A percentile compares a stretch with the other conserved stretches of the same genome.
Conservation (phyloP, 2,329 filamentous ascomycete genomes). For the Aspergillus sp. region DNA sequence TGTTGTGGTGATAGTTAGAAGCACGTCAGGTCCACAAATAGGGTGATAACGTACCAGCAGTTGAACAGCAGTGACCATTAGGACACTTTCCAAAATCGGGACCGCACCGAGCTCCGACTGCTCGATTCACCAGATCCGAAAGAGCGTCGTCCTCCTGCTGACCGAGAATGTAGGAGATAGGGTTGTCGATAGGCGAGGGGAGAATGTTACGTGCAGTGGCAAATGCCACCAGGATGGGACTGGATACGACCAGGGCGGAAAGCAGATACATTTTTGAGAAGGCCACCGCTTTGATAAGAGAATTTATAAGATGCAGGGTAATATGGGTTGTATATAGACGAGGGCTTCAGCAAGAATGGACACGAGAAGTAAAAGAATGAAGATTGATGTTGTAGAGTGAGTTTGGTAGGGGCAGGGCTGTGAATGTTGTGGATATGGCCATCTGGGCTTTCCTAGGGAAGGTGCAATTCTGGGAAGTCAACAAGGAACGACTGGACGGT, state of each 20-base stretch:
- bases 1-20: conserved; percentile 11
- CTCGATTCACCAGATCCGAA: conserved; percentile 14
- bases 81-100: conserved; percentile 34
- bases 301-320: conserved; percentile 4
- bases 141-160: not conserved
- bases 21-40: not conserved
- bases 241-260: conserved; percentile 11
- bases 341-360: not conserved
- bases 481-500: not conserved
- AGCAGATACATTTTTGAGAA: conserved; percentile 23
- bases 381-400: not conserved
- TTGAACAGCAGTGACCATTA: conserved; percentile 39
- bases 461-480: not conserved
- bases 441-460: not conserved
- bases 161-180: conserved; percentile 1
- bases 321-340: not conserved
- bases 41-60: conserved; percentile 29
- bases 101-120: conserved; percentile 34
- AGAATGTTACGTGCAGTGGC: conserved; percentile 15
- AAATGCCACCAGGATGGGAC: conserved; percentile 12
- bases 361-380: not conserved
- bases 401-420: not conserved
- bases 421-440: not conserved
- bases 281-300: conserved; percentile 5
- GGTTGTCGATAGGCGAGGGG: conserved; percentile 1